Percentiles rank a stretch among this genome's conserved stretches.
Evolutionary conservation across 345 rosid species (phyloP).

Genomic region (Crucihimalaya himalaica): DNA sequence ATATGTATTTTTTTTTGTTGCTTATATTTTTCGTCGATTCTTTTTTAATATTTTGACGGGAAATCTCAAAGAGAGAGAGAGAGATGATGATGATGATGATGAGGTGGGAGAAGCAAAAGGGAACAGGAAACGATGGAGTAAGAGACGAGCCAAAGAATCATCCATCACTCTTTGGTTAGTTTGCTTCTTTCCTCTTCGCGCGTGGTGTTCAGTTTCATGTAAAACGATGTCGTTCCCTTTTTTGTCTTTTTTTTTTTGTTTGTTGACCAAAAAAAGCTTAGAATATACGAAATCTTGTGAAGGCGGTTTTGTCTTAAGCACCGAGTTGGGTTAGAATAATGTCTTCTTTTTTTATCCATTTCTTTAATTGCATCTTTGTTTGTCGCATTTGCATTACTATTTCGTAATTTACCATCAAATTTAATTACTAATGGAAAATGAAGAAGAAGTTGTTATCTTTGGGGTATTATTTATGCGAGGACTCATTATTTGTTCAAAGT

Average conservation of each 20-base stretch:
- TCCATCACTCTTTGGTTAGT: neutral
- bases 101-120: slow-evolving; percentile 37
- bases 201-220: neutral
- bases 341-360: neutral
- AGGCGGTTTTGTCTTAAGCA: slow-evolving; percentile 40
- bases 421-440: neutral
- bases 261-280: slow-evolving; percentile 31
- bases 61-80: slow-evolving; percentile 24
- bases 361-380: slow-evolving; percentile 12
- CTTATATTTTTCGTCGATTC: neutral
- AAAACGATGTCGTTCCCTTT: slow-evolving; percentile 12
- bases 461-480: neutral
- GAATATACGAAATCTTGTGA: slow-evolving; percentile 42
- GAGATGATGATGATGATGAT: neutral
- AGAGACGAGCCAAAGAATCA: slow-evolving; percentile 50
- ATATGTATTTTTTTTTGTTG: slow-evolving; percentile 26
- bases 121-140: slow-evolving; percentile 54
- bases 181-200: slow-evolving; percentile 1
- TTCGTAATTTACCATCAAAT: neutral
- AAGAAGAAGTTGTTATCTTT: neutral
- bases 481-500: neutral
- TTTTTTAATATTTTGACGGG: slow-evolving; percentile 21
- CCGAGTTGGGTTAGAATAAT: slow-evolving; percentile 25
- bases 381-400: slow-evolving; percentile 20
- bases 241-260: neutral